These are phyloP conservation scores for Boletus semigastroideus DNA, from an alignment of 1,284 basidiomycete genomes.

Conservation along the genomic window DNA sequence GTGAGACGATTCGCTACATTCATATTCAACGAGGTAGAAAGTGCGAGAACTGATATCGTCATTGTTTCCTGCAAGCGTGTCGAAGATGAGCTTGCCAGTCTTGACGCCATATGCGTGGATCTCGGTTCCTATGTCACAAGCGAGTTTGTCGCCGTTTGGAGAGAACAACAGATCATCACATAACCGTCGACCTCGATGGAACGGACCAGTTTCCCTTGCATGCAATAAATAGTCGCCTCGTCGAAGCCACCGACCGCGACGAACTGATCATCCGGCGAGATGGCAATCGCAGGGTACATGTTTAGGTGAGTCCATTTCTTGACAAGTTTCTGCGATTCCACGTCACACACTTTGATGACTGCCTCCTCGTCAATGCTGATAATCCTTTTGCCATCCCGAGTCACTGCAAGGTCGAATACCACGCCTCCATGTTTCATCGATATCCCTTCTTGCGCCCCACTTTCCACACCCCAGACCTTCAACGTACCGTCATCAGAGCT, in stretches of 20 bases:
- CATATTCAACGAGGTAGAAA: too few relatives aligned
- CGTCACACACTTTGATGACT: slow-evolving; percentile 7
- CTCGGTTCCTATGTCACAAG: too few relatives aligned
- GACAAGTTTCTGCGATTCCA: background rate
- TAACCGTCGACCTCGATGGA: background rate
- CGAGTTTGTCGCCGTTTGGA: slow-evolving; percentile 4
- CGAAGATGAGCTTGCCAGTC: background rate
- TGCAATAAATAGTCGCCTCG: background rate
- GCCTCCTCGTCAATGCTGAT: background rate
- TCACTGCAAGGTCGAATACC: background rate
- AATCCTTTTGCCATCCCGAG: slow-evolving; percentile 1
- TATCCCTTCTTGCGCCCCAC: background rate
- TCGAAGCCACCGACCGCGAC: background rate
- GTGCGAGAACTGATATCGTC: background rate
- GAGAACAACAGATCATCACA: slow-evolving; percentile 1
- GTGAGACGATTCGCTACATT: too few relatives aligned
- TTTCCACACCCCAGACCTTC: slow-evolving; percentile 5
- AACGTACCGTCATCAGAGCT: background rate
- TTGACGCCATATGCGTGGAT: background rate
- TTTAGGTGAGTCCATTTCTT: slow-evolving; percentile 2
- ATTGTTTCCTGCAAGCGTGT: background rate
- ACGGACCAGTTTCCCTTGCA: background rate
- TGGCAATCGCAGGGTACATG: background rate
- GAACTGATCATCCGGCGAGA: slow-evolving; percentile 10
- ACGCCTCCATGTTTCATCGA: background rate